Percentiles rank a stretch among this genome's conserved stretches.
Evolutionary conservation across 148 eudicot species (phyloP).

Genomic region (Camellia japonica): DNA sequence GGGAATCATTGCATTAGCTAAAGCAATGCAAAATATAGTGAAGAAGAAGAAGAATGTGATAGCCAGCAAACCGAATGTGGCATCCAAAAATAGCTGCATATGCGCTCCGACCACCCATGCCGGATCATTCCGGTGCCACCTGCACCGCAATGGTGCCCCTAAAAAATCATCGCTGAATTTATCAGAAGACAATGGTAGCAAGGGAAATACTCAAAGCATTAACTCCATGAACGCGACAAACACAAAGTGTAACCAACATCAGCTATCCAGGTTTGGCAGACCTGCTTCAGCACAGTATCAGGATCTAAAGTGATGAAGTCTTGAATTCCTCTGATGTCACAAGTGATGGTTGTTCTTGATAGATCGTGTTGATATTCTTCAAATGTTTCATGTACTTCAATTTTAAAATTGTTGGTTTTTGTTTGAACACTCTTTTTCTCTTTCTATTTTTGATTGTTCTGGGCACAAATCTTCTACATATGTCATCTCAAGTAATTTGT

Average conservation of each 20-base stretch:
- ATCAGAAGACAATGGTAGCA: not conserved
- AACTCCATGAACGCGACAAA: not conserved
- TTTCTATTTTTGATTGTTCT: no score
- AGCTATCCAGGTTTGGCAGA: not conserved
- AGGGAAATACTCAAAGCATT: not conserved
- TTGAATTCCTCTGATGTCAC: not conserved
- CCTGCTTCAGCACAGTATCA: not conserved
- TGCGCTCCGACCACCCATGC: conserved; percentile 11
- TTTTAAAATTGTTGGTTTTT: no score
- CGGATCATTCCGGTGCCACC: conserved; percentile 10
- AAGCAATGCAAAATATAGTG: conserved; percentile 2
- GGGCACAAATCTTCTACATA: no score
- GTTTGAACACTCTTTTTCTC: no score
- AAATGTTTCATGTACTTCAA: not conserved
- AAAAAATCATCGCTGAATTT: not conserved
- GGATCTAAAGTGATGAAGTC: not conserved
- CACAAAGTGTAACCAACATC: not conserved
- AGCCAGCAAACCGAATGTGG: not conserved
- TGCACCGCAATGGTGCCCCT: not conserved
- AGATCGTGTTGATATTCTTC: not conserved
- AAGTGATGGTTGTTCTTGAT: not conserved
- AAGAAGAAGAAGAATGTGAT: conserved; percentile 2
- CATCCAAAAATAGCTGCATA: conserved; percentile 5
- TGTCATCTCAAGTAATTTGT: no score
- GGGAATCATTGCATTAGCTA: not conserved